Conservation (phyloP, 306 rosid species). For the Corylus americana region DNA sequence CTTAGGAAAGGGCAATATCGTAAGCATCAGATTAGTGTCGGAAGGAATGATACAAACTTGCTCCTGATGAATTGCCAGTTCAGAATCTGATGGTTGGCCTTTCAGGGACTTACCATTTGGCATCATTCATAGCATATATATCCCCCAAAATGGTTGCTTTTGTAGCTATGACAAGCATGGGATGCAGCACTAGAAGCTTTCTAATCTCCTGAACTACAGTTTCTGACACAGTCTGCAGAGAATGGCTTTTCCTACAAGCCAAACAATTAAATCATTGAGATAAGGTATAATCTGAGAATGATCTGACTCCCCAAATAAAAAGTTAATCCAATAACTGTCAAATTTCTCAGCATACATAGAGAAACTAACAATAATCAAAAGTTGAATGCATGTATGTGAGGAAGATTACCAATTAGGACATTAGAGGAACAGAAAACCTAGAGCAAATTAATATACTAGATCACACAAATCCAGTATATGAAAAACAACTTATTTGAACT, state of each 20-base stretch:
- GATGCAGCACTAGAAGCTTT: conserved; percentile 74
- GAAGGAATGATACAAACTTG: no score
- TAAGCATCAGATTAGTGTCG: no score
- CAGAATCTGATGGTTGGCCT: no score
- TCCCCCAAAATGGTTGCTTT: conserved; percentile 65
- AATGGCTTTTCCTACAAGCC: conserved; percentile 62
- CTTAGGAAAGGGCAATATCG: no score
- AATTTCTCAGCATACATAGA: not conserved
- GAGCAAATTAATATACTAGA: not conserved
- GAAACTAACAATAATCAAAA: not conserved
- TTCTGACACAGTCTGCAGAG: conserved; percentile 67
- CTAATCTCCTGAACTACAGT: conserved; percentile 72
- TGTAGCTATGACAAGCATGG: conserved; percentile 75
- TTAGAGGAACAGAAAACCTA: not conserved
- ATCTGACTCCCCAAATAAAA: no score
- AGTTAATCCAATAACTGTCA: not conserved
- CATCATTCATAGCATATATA: conserved; percentile 38
- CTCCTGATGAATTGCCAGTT: no score
- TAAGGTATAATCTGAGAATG: not conserved
- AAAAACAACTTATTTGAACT: not conserved
- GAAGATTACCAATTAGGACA: not conserved
- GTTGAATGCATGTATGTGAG: not conserved
- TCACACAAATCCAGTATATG: not conserved
- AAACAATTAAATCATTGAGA: conserved; percentile 24
- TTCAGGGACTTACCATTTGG: conserved; percentile 55